Evolutionary conservation across 2,329 filamentous ascomycete species (phyloP), one percentile per base, ranked within the genome.

Genomic region (Grosmannia huntii): DNA sequence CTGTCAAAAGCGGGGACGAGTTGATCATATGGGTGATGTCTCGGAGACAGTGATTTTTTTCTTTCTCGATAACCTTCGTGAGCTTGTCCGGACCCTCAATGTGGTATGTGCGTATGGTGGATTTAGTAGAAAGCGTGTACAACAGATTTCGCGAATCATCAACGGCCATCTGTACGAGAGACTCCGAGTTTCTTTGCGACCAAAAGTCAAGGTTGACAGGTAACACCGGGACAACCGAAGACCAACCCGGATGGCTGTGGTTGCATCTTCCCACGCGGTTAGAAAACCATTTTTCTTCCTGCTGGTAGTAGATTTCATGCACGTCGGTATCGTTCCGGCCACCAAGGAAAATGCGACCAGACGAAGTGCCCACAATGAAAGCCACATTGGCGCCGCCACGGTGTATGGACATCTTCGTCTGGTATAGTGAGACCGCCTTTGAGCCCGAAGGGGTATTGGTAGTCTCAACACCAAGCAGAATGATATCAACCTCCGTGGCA

Each of bases 281-380:
- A 57, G 88, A 86, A 68, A 99, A 99, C 94, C 94, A 99, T 65
- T 88, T 87, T 72, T 99, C 94, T 70, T 97, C 90, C 67, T 96
- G 90, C 71, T 97, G 92, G 69, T 99, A 99, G 64, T 87, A 91
- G 57, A 99, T 81, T 72, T 99, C 94, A 69, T 94, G 89, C 53
- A 99, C 83, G 65, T 97, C 91, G 62, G 90, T 90, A 63, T 92
- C 89, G 55, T 78, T 80, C 55, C 80, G 81, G 44, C 90, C 89
- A 49, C 87, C 85, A 67, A 96, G 96, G 76, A 99, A 99, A 63
- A 99, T 94, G 61, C 94, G 87, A 10, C 95, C 95, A 25, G 83
- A 87, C 23, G 85, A 84, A 3, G 91, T 94, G 19, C 87, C 89
- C 25, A 85, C 84, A 64, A 99, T 90, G 52, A 86, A 79, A 58